Evolutionary conservation across 2,329 filamentous ascomycete species (phyloP).

Genomic region (Helotiales sp.): DNA sequence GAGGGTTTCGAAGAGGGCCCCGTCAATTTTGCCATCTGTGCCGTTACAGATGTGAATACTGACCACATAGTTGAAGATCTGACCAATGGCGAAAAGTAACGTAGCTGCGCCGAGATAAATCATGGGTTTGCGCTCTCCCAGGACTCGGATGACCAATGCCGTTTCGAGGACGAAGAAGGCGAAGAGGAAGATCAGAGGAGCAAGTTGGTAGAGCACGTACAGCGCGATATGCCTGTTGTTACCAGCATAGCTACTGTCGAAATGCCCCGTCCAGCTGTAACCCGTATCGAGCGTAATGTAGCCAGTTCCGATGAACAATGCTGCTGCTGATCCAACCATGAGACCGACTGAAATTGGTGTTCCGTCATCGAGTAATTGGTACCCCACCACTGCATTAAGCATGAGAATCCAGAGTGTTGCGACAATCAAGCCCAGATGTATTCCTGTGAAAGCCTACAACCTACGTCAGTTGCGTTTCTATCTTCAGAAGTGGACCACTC

Average conservation of each 20-base stretch:
- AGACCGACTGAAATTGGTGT: conserved; percentile 81
- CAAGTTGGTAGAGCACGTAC: conserved; percentile 91
- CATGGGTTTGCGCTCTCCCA: conserved; percentile 92
- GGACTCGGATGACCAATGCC: conserved; percentile 78
- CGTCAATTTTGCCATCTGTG: conserved; percentile 83
- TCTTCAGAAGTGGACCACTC: conserved; percentile 39
- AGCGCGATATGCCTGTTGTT: conserved; percentile 78
- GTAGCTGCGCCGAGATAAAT: conserved; percentile 75
- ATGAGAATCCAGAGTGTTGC: conserved; percentile 89
- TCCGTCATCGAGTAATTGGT: conserved; percentile 90
- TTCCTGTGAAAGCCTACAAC: conserved; percentile 78
- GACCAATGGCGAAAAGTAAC: conserved; percentile 84
- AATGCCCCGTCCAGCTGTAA: conserved; percentile 80
- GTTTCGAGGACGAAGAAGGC: conserved; percentile 83
- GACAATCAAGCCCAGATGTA: conserved; percentile 86
- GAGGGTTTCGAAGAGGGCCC: conserved; percentile 86
- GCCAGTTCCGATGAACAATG: conserved; percentile 84
- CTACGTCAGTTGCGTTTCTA: neutral
- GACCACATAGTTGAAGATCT: conserved; percentile 94
- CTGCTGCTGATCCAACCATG: conserved; percentile 66
- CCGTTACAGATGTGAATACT: conserved; percentile 88
- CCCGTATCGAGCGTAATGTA: conserved; percentile 96
- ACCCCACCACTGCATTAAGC: conserved; percentile 89
- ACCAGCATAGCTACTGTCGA: conserved; percentile 57
- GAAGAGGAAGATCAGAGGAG: conserved; percentile 85